These are phyloP conservation scores for Mariannaea elegans DNA, from an alignment of 2,329 filamentous ascomycete genomes.

Conservation along the genomic window DNA sequence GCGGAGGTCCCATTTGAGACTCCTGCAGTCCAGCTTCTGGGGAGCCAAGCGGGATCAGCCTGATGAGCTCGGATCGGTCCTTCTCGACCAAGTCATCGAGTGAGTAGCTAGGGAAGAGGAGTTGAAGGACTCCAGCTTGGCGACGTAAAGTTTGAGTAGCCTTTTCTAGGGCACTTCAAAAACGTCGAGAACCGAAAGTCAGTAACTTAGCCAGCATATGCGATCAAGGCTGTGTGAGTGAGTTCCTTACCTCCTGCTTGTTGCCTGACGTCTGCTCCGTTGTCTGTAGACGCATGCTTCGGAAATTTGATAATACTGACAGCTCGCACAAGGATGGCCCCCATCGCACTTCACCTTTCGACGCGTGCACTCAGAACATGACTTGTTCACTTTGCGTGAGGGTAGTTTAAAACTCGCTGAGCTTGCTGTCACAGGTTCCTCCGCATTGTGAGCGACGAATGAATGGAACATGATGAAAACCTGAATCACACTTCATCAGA, in stretches of 20 bases:
- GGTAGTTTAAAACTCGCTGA: not conserved
- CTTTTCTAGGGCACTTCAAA: conserved; percentile 32
- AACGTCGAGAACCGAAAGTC: not conserved
- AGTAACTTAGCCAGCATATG: not conserved
- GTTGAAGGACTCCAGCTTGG: conserved; percentile 14
- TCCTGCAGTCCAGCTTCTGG: not conserved
- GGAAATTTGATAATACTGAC: conserved; percentile 44
- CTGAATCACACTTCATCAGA: not conserved
- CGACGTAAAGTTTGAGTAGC: conserved; percentile 7
- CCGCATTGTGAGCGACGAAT: not conserved
- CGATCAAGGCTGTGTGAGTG: not conserved
- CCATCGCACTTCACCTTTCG: conserved; percentile 53
- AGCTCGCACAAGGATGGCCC: conserved; percentile 47
- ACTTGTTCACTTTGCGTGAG: conserved; percentile 35
- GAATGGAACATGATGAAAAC: conserved; percentile 13
- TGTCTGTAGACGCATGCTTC: conserved; percentile 42
- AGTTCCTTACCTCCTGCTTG: conserved; percentile 29
- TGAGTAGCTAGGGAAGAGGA: conserved; percentile 1
- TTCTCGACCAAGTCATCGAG: conserved; percentile 14
- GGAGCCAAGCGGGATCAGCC: not conserved
- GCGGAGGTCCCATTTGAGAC: not conserved
- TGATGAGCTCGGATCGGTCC: conserved; percentile 8
- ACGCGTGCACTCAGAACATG: conserved; percentile 40
- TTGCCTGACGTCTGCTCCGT: conserved; percentile 42
- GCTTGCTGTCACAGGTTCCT: not conserved